Evolutionary conservation across 768 basidiomycete genomes (phyloP), one percentile per base, ranked within the genome.

Genomic region (Pulveroboletus sp.): DNA sequence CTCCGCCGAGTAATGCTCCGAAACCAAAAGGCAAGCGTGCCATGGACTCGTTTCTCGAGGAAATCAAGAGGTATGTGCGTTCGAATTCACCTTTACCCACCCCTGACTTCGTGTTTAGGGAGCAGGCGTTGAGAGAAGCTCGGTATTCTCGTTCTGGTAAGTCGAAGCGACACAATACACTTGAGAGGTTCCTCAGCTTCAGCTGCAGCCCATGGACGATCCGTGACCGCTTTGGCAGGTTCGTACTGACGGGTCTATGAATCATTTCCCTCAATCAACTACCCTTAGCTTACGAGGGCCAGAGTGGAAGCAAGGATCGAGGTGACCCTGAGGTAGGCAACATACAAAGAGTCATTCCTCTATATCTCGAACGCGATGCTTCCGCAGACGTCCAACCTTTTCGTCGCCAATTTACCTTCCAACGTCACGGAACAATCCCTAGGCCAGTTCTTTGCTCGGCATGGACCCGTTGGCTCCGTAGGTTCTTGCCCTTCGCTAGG

Each of bases 41-140:
- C 1, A 98, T 98, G 92, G 94, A 97, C 68, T 70, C 85, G 2
- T 99, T 98, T 65, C 73, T 99, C 44, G 93, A 96, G 60, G 93
- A 99, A 72, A 91, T 99, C 51, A 98, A 98, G 72, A 81, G 81
- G 95, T 88, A 41, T 18, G 74, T 55, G 5, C 30, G 15, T 9
- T n/a, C 6, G 8, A 46, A 21, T 24, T 1, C 24, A 51, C 43
- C 28, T 15, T 13, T 5, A 17, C 7, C 17, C 1, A 31, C 24
- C 26, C 51, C 45, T 61, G 48, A 56, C 31, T 27, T 9, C 17
- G 39, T 38, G 30, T 37, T n/a, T 59, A 97, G 95, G 65, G 95
- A 98, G 41, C 94, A 98, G 69, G 90, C 89, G 10, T 79, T 88
- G 56, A 78, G 96, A 45, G 96, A 98, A 69, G 84, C 87, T 21